Evolutionary conservation across 257 asterid species (phyloP), one percentile per base, ranked within the genome.

Genomic region (Cynanchum wilfordii): DNA sequence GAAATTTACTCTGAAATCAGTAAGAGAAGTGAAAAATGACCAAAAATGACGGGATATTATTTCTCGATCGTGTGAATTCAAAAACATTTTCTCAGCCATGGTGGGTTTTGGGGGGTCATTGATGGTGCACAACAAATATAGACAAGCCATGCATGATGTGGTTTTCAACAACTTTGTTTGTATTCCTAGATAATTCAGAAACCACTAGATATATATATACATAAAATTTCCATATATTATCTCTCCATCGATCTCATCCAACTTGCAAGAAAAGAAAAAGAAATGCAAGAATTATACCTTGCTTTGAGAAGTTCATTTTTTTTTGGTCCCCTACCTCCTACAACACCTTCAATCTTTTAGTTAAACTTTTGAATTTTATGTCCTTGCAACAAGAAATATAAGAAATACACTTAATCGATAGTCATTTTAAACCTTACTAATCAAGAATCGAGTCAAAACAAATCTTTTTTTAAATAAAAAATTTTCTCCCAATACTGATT

Each of bases 281-380:
- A 64, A 42, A 4, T 45, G n/a, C 44, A 15, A 68, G 56, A 49
- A 68, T 45, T 49, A 51, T 5, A 62, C 12, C 5, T 49, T 44
- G 19, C 42, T 22, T 51, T 64, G 69, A 64, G 2, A 16, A 29
- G 51, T 27, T 42, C 1, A 22, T 4, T 50, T 52, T 52, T 70
- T 52, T 52, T 70, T 24, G 79, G 79, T 76, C 75, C 79, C 75
- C 66, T 17, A 52, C 25, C 30, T 47, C 58, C 29, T 45, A 58
- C 25, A 24, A 12, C 25, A 7, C 45, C 55, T 29, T 19, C 25
- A 38, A 12, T 5, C 55, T 15, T 33, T 33, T 33, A 33, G 4
- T 33, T 33, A 33, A 33, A 2, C 36, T 33, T 33, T 33, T 33
- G 38, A 2, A 33, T 33, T 33, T 3, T 33, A 33, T 3, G 38